These are phyloP conservation scores for Sporothrix humicola DNA, from an alignment of 2,329 filamentous ascomycete species.

Conservation along the genomic window DNA sequence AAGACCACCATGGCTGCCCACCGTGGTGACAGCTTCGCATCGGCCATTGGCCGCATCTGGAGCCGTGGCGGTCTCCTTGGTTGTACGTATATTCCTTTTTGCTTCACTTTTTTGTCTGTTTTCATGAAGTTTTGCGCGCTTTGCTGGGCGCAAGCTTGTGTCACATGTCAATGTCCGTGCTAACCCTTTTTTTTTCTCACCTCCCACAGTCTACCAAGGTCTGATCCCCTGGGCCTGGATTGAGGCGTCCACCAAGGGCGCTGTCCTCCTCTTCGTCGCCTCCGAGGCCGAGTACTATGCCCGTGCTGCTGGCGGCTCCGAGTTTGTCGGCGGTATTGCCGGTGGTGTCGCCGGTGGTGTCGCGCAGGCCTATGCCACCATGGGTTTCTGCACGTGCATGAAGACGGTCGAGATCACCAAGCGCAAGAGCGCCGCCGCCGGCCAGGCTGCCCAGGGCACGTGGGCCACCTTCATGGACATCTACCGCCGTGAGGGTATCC, in stretches of 20 bases:
- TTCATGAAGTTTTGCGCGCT: not conserved
- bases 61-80: conserved; percentile 88
- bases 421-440: conserved; percentile 86
- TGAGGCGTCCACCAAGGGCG: conserved; percentile 98
- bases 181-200: not conserved
- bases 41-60: conserved; percentile 88
- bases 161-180: conserved; percentile 27
- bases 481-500: conserved; percentile 91
- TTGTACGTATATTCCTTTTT: conserved; percentile 67
- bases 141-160: not conserved
- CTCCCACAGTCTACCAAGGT: conserved; percentile 87
- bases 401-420: conserved; percentile 99
- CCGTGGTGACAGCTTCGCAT: conserved; percentile 82
- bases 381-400: conserved; percentile 99
- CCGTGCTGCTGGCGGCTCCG: conserved; percentile 77
- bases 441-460: conserved; percentile 85
- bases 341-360: conserved; percentile 95
- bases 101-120: not conserved
- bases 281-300: conserved; percentile 98
- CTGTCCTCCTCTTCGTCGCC: conserved; percentile 97
- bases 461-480: conserved; percentile 97
- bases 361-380: conserved; percentile 97
- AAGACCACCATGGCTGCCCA: conserved; percentile 99
- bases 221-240: conserved; percentile 99
- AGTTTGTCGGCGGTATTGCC: conserved; percentile 86